Conservation (phyloP, 768 basidiomycete species). For the Amanita molliuscula region DNA sequence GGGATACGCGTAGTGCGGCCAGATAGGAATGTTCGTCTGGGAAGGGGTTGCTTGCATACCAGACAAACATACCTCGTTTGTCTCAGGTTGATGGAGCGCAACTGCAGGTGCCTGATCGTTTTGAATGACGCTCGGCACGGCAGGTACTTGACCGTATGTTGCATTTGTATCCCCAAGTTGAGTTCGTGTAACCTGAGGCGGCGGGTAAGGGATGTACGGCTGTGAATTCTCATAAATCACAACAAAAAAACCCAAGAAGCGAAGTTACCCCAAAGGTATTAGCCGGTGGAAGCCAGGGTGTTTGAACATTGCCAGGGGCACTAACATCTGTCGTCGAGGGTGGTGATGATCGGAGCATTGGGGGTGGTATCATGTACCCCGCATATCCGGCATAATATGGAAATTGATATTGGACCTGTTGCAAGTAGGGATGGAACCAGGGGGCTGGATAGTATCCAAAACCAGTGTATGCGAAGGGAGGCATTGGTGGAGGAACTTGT, state of each 20-base stretch:
- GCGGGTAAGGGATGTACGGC: constrained; percentile 42
- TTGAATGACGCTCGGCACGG: constrained; percentile 57
- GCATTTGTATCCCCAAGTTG: constrained; percentile 20
- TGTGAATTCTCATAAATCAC: constrained; percentile 13
- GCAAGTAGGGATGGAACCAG: constrained; percentile 30
- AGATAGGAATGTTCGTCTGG: constrained; percentile 14
- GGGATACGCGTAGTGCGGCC: constrained; percentile 18
- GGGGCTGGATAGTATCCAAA: constrained; percentile 6
- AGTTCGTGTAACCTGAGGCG: constrained; percentile 22
- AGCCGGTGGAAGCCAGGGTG: constrained; percentile 25
- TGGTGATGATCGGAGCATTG: constrained; percentile 12
- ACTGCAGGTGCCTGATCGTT: constrained; percentile 65
- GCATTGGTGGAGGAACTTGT: background rate
- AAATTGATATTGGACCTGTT: constrained; percentile 39
- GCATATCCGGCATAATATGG: constrained; percentile 39
- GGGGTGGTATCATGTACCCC: constrained; percentile 19
- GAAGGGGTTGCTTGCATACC: constrained; percentile 19
- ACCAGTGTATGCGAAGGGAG: background rate
- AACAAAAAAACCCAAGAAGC: background rate
- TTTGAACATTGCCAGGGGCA: constrained; percentile 20
- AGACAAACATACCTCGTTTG: constrained; percentile 59
- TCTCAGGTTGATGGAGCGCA: constrained; percentile 62
- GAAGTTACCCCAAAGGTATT: constrained; percentile 38
- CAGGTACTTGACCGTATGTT: constrained; percentile 36
- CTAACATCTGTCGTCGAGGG: constrained; percentile 23